These are phyloP conservation scores for Cucurbita argyrosperma DNA, from an alignment of 306 rosid species.

Conservation along the genomic window DNA sequence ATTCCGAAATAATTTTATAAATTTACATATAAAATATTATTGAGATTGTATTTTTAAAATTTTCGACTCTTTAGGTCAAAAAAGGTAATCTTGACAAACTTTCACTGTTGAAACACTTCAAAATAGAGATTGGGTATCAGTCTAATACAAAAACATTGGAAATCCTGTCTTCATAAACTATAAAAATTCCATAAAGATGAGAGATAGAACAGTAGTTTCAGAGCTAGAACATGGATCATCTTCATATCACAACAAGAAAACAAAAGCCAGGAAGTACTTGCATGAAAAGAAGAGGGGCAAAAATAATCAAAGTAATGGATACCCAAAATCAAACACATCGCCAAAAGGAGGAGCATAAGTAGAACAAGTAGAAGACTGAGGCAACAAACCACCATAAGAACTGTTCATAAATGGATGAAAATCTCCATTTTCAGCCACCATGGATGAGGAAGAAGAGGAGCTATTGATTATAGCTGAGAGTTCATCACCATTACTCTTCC, in stretches of 20 bases:
- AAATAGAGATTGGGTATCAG: background rate
- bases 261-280: background rate
- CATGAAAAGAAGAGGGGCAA: background rate
- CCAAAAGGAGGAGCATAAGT: slow-evolving; percentile 47
- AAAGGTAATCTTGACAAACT: background rate
- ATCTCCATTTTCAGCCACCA: slow-evolving; percentile 35
- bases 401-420: slow-evolving; percentile 30
- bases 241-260: background rate
- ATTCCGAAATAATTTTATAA: too few relatives aligned
- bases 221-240: background rate
- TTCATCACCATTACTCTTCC: slow-evolving; percentile 42
- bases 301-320: slow-evolving; percentile 1
- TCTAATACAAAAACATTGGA: background rate
- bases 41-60: background rate
- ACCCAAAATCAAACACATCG: slow-evolving; percentile 45
- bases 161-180: background rate
- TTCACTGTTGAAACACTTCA: background rate
- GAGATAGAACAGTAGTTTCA: background rate
- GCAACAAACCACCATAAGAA: slow-evolving; percentile 24
- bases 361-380: slow-evolving; percentile 23
- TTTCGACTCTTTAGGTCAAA: background rate
- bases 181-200: background rate
- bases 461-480: slow-evolving; percentile 43
- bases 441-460: slow-evolving; percentile 2
- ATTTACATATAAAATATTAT: background rate